Percentiles rank a stretch among this genome's conserved stretches.
Evolutionary conservation across 2,329 filamentous ascomycete species (phyloP).

Genomic region (Lizonia empirigonia): DNA sequence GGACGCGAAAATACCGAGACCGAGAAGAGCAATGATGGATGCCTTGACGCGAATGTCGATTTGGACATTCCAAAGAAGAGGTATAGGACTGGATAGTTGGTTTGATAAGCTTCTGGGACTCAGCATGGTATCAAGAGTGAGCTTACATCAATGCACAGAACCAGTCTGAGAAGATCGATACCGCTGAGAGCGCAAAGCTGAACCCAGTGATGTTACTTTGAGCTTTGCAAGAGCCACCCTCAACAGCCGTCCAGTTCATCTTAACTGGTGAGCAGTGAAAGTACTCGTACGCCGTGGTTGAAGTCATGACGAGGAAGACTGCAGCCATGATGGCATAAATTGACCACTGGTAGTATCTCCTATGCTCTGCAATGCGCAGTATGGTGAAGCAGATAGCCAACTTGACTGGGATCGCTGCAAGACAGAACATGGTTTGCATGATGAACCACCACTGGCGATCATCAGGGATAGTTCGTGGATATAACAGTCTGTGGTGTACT

Average conservation of each 20-base stretch:
- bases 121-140: background rate
- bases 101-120: background rate
- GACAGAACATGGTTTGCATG: constrained; percentile 23
- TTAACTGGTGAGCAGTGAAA: constrained; percentile 25
- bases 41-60: constrained; percentile 28
- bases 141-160: constrained; percentile 41
- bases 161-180: constrained; percentile 46
- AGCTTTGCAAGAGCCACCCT: constrained; percentile 13
- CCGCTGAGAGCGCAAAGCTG: constrained; percentile 30
- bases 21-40: constrained; percentile 24
- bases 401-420: constrained; percentile 34
- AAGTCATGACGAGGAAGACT: constrained; percentile 34
- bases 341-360: constrained; percentile 29
- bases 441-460: constrained; percentile 20
- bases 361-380: constrained; percentile 40
- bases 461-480: background rate
- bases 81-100: constrained; percentile 20
- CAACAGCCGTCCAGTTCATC: constrained; percentile 38
- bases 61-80: constrained; percentile 29
- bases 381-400: constrained; percentile 44
- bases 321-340: constrained; percentile 37
- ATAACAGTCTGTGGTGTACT: background rate
- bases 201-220: constrained; percentile 21
- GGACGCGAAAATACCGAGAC: constrained; percentile 23
- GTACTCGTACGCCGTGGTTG: constrained; percentile 43